Conservation (phyloP, 352 stramenopile species). For the Phytophthora niederhauseri region DNA sequence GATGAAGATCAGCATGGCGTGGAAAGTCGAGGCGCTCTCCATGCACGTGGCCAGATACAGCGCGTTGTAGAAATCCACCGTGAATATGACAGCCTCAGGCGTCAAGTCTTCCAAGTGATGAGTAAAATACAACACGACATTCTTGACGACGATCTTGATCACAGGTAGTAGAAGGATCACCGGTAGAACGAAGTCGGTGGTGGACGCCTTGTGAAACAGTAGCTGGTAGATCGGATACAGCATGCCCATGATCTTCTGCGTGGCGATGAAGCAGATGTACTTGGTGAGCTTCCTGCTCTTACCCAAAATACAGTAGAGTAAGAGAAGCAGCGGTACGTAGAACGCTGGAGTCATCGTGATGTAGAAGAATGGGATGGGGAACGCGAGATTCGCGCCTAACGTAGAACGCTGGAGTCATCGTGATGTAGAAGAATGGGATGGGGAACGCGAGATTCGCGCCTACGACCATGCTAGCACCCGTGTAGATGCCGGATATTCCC, state of each 20-base stretch:
- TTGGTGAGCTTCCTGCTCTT: background rate
- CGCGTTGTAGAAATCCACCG: conserved; percentile 32
- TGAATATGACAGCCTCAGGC: conserved; percentile 30
- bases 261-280: conserved; percentile 7
- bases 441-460: conserved; percentile 11
- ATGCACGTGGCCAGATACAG: conserved; percentile 32
- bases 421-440: conserved; percentile 33
- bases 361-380: conserved; percentile 33
- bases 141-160: conserved; percentile 27
- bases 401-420: conserved; percentile 28
- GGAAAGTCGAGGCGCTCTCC: conserved; percentile 15
- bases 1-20: conserved; percentile 13
- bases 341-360: conserved; percentile 28
- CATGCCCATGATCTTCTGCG: conserved; percentile 21
- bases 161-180: conserved; percentile 22
- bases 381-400: too few species aligned
- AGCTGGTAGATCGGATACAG: conserved; percentile 25
- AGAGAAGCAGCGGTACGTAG: conserved; percentile 13
- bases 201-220: conserved; percentile 7
- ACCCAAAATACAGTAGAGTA: conserved; percentile 10
- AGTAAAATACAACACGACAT: conserved; percentile 16
- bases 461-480: conserved; percentile 4
- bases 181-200: conserved; percentile 1
- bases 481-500: conserved; percentile 7
- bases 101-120: conserved; percentile 25